phyloP scores from a whole-genome alignment of 257 asterid genomes.

The Solanum etuberosum region DNA sequence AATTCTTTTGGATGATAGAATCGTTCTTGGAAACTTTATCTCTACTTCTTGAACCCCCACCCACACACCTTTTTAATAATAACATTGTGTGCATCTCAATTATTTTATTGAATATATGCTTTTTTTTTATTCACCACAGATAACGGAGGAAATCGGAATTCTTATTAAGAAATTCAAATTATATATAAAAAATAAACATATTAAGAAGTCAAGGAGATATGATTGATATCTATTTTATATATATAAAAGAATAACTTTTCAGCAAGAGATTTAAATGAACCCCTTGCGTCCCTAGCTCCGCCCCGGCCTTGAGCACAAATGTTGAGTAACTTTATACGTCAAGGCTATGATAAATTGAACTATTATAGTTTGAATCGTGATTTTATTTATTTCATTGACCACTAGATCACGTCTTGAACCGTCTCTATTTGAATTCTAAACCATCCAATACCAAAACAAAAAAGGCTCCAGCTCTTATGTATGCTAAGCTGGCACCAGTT shows the following conservation, averaged over 20 bases:
- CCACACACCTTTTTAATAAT: neutral
- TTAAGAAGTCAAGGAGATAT: neutral
- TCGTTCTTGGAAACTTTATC: slow-evolving; percentile 2
- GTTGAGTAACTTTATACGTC: neutral
- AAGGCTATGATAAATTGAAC: fast-evolving
- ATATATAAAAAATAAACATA: too few relatives aligned
- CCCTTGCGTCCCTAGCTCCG: neutral
- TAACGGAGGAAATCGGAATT: too few relatives aligned
- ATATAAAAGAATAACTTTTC: too few relatives aligned
- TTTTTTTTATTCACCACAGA: neutral
- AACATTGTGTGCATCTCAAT: neutral
- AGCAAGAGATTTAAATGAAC: fast-evolving
- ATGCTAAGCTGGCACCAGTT: slow-evolving; percentile 31
- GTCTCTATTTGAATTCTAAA: neutral
- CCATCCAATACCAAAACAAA: slow-evolving; percentile 3
- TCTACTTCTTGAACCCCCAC: neutral
- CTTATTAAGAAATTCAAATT: too few relatives aligned
- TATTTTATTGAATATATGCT: neutral
- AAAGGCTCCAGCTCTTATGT: slow-evolving; percentile 6
- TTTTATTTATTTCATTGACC: neutral
- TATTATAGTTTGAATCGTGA: neutral
- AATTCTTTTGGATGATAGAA: neutral
- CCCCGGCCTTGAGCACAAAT: neutral
- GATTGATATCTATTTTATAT: neutral
- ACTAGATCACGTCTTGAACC: fast-evolving